Percentiles rank a stretch among this genome's conserved stretches.
Conservation (phyloP, 2,329 filamentous ascomycete species). For the Clonostachys solani region DNA sequence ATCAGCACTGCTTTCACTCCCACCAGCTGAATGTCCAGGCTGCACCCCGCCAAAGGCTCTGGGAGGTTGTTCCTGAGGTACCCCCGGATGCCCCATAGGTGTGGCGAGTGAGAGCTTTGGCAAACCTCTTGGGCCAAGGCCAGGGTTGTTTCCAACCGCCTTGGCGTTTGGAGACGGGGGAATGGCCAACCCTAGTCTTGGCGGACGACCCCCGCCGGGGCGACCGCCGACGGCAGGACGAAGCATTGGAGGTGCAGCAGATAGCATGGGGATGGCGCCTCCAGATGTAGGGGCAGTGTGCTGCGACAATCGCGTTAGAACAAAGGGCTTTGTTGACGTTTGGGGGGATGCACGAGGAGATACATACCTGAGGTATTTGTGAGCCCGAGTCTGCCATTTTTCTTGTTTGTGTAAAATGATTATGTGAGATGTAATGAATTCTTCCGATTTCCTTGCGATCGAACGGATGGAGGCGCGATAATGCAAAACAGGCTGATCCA, state of each 20-base stretch:
- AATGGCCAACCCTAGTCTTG: slow-evolving; percentile 83
- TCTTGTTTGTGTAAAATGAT: no score
- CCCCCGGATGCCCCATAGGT: slow-evolving; percentile 75
- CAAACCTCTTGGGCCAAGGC: slow-evolving; percentile 45
- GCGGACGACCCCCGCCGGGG: slow-evolving; percentile 59
- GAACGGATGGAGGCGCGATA: no score
- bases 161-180: slow-evolving; percentile 81
- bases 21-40: slow-evolving; percentile 64
- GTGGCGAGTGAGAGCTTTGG: slow-evolving; percentile 84
- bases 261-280: background rate
- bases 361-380: no score
- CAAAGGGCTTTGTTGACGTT: no score
- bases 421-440: no score
- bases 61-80: slow-evolving; percentile 63
- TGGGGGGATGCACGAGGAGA: no score
- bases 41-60: slow-evolving; percentile 46
- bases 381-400: no score
- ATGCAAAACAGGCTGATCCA: no score
- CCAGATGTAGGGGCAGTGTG: no score
- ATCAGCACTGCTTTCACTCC: slow-evolving; percentile 74
- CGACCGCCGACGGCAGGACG: slow-evolving; percentile 76
- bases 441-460: no score
- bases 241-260: slow-evolving; percentile 55
- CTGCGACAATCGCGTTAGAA: no score
- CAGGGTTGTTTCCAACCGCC: slow-evolving; percentile 56